Evolutionary conservation across 2,329 filamentous ascomycete genomes (phyloP).

Genomic region (Endoconidiophora polonica): DNA sequence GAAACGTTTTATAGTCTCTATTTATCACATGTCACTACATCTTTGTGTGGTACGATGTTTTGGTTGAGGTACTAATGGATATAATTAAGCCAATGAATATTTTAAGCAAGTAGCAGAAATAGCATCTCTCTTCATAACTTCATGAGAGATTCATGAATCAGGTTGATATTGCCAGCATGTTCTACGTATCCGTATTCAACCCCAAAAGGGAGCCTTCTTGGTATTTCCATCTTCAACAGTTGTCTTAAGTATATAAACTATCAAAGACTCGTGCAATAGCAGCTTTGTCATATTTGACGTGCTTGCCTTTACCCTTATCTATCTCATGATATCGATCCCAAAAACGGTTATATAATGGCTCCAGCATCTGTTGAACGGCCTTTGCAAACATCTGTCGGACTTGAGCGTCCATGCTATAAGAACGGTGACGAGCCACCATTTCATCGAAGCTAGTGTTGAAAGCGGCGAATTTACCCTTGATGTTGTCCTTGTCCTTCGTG

Average conservation of each 20-base stretch:
- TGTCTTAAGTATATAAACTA: slow-evolving; percentile 22
- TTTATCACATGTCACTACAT: too few relatives aligned
- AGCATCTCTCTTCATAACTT: too few relatives aligned
- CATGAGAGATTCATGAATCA: too few relatives aligned
- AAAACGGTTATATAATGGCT: slow-evolving; percentile 86
- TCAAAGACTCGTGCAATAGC: slow-evolving; percentile 52
- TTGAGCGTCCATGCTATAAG: slow-evolving; percentile 77
- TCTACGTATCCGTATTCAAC: neutral
- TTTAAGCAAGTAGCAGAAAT: too few relatives aligned
- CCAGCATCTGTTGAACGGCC: slow-evolving; percentile 80
- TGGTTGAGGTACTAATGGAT: too few relatives aligned
- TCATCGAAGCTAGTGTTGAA: slow-evolving; percentile 91
- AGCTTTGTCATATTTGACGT: slow-evolving; percentile 90
- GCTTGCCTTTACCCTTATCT: slow-evolving; percentile 94
- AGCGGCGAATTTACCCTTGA: slow-evolving; percentile 86
- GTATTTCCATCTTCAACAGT: neutral
- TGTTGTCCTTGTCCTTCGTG: slow-evolving; percentile 85
- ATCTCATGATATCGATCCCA: slow-evolving; percentile 96
- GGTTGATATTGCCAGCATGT: neutral
- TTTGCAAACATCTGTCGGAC: slow-evolving; percentile 64
- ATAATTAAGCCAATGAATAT: too few relatives aligned
- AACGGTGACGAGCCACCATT: slow-evolving; percentile 65
- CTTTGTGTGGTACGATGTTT: too few relatives aligned
- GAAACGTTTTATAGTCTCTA: too few relatives aligned
- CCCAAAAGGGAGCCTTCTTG: neutral